Base-by-base conservation (phyloP, 371 early-diverging fungal genomes). In the Quaeritorhiza haematococci region DNA sequence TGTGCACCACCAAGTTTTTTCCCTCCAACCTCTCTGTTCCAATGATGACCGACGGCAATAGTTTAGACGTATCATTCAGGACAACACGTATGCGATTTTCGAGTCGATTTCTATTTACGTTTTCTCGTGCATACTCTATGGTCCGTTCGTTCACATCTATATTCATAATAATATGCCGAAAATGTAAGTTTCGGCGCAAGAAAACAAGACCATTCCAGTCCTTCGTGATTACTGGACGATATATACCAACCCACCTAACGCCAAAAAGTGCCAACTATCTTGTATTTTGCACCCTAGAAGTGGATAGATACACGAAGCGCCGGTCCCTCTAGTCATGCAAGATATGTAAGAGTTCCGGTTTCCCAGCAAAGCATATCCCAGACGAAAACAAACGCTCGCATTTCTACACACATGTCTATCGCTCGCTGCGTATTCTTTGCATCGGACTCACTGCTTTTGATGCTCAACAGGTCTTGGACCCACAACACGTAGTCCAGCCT, bases 251-350 rank as follows among this genome's bases (percentile, higher is more conserved):
- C 45, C 66, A 76, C 80, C 83, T 8, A 84, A 78, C 7, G 80
- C 87, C 24, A 83, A 26, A 58, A 86, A 84, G 17, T 53, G 10
- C 84, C 84, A 82, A 17, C 62, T 49, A 24, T 49, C 15, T 43
- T 84, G 71, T 0, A 54, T 54, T 4, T 62, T 61, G 56, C 81
- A 83, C 4, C 81, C 86, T 8, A 88, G 64, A 2, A 88, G 58
- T 6, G 89, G 89, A 63, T 87, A 88, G 10, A 88, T 85, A 58
- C 89, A 88, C 0, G 87, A 86, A 1, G 84, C 83, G 5, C 89
- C 89, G 41, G 84, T 81, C 33, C 89, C 89, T 58, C 84, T 85
- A n/a, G n/a, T n/a, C n/a, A n/a, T n/a, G n/a, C n/a, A n/a, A n/a
- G n/a, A n/a, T n/a, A n/a, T n/a, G n/a, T n/a, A n/a, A n/a, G n/a